Percentiles rank a stretch among this genome's conserved stretches.
Conservation (phyloP, 129 eudicot species). For the Flaveria sonorensis region DNA sequence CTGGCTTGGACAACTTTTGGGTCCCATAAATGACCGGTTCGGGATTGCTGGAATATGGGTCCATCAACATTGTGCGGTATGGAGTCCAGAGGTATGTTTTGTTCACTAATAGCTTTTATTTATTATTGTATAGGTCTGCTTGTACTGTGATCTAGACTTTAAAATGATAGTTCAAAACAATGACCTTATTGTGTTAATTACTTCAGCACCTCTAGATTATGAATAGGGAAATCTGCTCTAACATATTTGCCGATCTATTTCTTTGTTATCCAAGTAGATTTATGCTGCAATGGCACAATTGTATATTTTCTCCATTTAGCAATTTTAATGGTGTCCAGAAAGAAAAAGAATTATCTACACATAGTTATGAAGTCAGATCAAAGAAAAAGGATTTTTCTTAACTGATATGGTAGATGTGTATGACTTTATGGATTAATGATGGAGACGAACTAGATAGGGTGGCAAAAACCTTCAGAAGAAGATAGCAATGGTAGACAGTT, state of each 20-base stretch:
- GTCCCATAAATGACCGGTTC: conserved; percentile 87
- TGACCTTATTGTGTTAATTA: conserved; percentile 5
- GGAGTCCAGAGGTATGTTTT: conserved; percentile 98
- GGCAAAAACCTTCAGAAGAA: neutral
- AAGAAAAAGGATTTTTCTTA: neutral
- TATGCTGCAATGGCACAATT: conserved; percentile 4
- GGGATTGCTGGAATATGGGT: conserved; percentile 99
- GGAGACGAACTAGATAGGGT: conserved; percentile 11
- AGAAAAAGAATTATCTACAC: conserved; percentile 1
- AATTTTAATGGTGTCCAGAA: conserved; percentile 2
- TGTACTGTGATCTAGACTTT: neutral
- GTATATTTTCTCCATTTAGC: conserved; percentile 5
- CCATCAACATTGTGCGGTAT: conserved; percentile 95
- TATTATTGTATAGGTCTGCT: neutral
- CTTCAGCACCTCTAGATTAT: conserved; percentile 7
- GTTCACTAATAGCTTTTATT: conserved; percentile 11
- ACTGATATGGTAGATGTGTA: conserved; percentile 7
- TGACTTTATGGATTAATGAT: neutral
- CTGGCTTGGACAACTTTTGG: conserved; percentile 94
- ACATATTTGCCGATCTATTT: neutral
- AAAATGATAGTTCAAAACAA: neutral
- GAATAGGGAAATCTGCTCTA: conserved; percentile 12
- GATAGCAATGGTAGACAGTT: neutral
- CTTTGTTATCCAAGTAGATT: conserved; percentile 6
- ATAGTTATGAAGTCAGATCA: neutral